Conservation (phyloP, 2,329 filamentous ascomycete species). For the Sclerotinia trifoliorum region DNA sequence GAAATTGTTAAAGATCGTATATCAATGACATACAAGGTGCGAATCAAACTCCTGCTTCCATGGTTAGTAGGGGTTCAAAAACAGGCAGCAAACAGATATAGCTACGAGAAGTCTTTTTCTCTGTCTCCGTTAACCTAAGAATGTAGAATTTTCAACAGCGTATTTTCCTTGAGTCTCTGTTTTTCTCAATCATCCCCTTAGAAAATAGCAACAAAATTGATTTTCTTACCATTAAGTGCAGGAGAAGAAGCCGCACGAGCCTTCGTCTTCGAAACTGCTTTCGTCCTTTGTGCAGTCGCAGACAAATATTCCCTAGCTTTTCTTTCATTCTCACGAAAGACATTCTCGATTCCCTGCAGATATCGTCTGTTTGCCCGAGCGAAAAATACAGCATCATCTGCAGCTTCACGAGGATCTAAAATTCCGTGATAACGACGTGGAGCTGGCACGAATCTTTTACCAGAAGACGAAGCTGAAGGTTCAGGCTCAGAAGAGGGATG, state of each 20-base stretch:
- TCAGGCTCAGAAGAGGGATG: not conserved
- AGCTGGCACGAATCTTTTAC: not conserved
- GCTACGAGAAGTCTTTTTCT: too few relatives aligned
- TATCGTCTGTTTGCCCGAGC: not conserved
- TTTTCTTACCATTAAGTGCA: too few relatives aligned
- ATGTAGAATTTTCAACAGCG: accelerated
- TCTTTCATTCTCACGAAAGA: not conserved
- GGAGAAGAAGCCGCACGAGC: too few relatives aligned
- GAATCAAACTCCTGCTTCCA: not conserved
- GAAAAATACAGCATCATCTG: not conserved
- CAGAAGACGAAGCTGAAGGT: not conserved
- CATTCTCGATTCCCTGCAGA: not conserved
- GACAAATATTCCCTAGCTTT: not conserved
- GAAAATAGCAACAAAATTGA: not conserved
- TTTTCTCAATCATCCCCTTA: too few relatives aligned
- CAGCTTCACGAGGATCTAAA: not conserved
- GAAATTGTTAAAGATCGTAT: too few relatives aligned
- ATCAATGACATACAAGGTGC: too few relatives aligned
- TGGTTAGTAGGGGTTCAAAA: not conserved
- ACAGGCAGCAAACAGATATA: too few relatives aligned
- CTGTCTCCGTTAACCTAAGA: not conserved
- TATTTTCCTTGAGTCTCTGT: not conserved
- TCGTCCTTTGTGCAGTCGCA: not conserved
- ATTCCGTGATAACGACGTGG: not conserved
- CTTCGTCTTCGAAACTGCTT: not conserved